These are phyloP conservation scores for Rubus parviflorus DNA, from an alignment of 306 rosid genomes.

Conservation along the genomic window DNA sequence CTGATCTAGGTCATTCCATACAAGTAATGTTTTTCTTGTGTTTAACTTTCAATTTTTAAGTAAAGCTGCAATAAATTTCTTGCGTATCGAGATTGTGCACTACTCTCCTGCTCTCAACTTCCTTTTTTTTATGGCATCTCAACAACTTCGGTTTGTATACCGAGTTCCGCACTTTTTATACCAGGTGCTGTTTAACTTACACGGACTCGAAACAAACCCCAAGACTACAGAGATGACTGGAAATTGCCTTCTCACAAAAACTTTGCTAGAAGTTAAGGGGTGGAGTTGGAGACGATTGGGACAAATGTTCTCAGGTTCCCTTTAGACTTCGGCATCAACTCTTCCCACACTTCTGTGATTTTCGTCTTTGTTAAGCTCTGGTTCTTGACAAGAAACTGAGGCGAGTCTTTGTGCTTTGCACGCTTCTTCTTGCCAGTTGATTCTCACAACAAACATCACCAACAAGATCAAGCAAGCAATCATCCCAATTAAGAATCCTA, in stretches of 20 bases:
- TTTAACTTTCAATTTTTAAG: not conserved
- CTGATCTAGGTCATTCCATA: not conserved
- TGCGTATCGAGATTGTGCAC: not conserved
- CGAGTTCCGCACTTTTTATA: not conserved
- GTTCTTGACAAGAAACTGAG: slow-evolving; percentile 16
- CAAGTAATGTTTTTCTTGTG: not conserved
- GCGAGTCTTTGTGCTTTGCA: slow-evolving; percentile 53
- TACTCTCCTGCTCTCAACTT: not conserved
- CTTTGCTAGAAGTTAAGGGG: not conserved
- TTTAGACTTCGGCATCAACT: slow-evolving; percentile 18
- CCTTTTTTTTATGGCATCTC: not conserved
- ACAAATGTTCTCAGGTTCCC: not conserved
- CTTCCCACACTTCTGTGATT: slow-evolving; percentile 22
- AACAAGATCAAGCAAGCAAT: slow-evolving; percentile 44
- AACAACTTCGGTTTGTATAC: not conserved
- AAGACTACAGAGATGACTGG: not conserved
- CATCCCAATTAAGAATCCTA: slow-evolving; percentile 60
- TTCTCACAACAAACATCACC: slow-evolving; percentile 44
- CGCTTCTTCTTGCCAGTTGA: slow-evolving; percentile 68
- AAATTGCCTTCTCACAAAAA: not conserved
- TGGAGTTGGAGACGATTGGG: not conserved
- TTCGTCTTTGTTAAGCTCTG: slow-evolving; percentile 20
- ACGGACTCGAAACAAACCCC: not conserved
- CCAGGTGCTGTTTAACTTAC: not conserved
- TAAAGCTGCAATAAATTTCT: not conserved